Evolutionary conservation across 2,329 filamentous ascomycete genomes (phyloP), one percentile per base, ranked within the genome.

Genomic region (Emydomyces testavorans): DNA sequence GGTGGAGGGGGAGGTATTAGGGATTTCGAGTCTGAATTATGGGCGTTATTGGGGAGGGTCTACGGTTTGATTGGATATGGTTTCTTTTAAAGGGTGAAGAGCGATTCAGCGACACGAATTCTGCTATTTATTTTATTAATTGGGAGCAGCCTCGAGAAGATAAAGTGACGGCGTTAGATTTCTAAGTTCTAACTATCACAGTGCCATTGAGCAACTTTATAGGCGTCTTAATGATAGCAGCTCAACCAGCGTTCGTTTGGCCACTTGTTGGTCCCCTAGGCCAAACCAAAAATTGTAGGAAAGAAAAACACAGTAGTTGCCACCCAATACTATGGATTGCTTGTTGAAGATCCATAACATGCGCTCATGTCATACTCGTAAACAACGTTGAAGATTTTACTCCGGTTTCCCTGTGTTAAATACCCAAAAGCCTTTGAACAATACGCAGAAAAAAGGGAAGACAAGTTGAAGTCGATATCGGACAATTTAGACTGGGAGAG

Each of bases 401-500:
- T 44, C 34, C 40, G 38, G 41, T 52, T 42, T 41, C 44, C 35
- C 31, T 47, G 49, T 49, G 38, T 50, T 29, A 15, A 41, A 41
- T 20, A 37, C 34, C 42, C 16, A 50, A 44, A 24, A 38, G 13
- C 4, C 38, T 11, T 24, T 8, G 46, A 41, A 43, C 11, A 46
- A 37, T 8, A 37, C 29, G 31, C 29, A 42, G 16, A 43, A 43
- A 36, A 6, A 24, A 24, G 35, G 35, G 24, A 29, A 51, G 28
- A 29, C 35, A 46, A 21, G 13, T 29, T 18, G 10, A 24, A 38
- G 18, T 13, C 6, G 21, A 11, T 36, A 41, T 40, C 13, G 21
- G 13, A 28, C 29, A 10, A 47, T 56, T 65, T 68, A 69, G 50
- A 68, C 61, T 53, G 92, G 92, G 53, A 98, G 83, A 62, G 92